Base-by-base conservation (phyloP, 139 green algal genomes). In the Tetratostichococcus sp. region DNA sequence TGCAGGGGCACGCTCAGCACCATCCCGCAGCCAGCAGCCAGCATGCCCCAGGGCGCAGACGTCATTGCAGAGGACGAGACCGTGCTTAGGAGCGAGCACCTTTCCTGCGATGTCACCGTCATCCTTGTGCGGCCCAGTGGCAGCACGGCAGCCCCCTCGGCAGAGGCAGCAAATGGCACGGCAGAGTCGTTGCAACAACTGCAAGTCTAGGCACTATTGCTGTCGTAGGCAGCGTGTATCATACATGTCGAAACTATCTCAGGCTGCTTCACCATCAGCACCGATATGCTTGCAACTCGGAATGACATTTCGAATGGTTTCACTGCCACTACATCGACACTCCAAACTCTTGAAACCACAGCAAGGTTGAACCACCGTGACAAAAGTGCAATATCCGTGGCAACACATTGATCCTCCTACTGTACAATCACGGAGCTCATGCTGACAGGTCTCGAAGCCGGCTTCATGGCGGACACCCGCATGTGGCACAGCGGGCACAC, bases 1-100 rank as follows among this genome's bases (percentile, higher is more conserved):
- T 71, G 93, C 5, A 62, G 71, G 0, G 81, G 88, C 67, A 65
- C 82, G 0, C 82, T 97, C 21, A 91, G 91, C 0, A 35, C 65
- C 23, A 32, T 77, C 4, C 74, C 89, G 42, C 76, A 84, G 72
- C 80, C 84, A 0, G 65, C 77, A 22, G 66, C 71, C 6, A 31
- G 43, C 5, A 86, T 82, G 74, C 82, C 88, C 19, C 30, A 67
- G 0, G 70, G 71, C 16, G 84, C 72, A 19, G 76, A 89, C 1
- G 79, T 92, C 58, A 79, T 95, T 8, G 84, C 81, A 23, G 70
- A 77, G 2, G 89, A 94, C 66, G 65, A 66, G 22, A 28, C 50
- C 11, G 17, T 62, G 14, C 50, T 62, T 17, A 62, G 19, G 50
- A 62, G 50, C 50, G 50, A 62, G 14, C 2, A 23, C 50, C 14